Base-by-base conservation (phyloP, 352 stramenopile genomes). In the Labyrinthula sp. region DNA sequence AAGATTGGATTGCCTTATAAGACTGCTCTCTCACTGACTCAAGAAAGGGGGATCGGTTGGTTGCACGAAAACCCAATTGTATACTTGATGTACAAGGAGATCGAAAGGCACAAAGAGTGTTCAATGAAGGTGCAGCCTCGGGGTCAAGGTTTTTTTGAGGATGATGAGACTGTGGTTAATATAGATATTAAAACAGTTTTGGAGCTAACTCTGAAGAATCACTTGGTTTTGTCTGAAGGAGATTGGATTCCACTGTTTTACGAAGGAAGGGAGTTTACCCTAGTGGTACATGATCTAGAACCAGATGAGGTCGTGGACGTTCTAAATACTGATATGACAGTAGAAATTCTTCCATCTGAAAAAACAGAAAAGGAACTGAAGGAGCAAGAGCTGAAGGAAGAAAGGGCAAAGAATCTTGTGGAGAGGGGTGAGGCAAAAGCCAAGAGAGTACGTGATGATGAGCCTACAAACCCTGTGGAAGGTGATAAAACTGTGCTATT, bases 121-220 rank as follows among this genome's bases (percentile, higher is more conserved):
- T 73, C 71, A 24, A 68, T 68, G 3, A 67, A 60, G 45, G 45
- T 84, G 23, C 72, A 77, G 54, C 71, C 72, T 2, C 59, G 50
- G 34, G 68, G 66, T 18, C 49, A 67, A 0, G 73, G 72, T 1
- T 84, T 84, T 37, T 62, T 68, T 21, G n/a, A 7, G 26, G 34
- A 21, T 18, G 41, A 31, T 30, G 31, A 41, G 0, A 30, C 46
- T 9, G 62, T 71, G 12, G 67, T 69, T 18, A 62, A 77, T 38
- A 68, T 84, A 36, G 73, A 84, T 49, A 69, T 79, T 17, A 82
- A 82, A 55, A 50, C 61, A 26, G 57, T 82, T n/a, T 43, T 84
- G 7, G 67, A 79, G 56, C 60, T 66, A 1, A 67, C 71, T 10
- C 61, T 84, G 0, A 20, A 45, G 8, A 35, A 54, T 21, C 26